Evolutionary conservation across 2,329 filamentous ascomycete species (phyloP).

Genomic region (Penicillium nordicum): DNA sequence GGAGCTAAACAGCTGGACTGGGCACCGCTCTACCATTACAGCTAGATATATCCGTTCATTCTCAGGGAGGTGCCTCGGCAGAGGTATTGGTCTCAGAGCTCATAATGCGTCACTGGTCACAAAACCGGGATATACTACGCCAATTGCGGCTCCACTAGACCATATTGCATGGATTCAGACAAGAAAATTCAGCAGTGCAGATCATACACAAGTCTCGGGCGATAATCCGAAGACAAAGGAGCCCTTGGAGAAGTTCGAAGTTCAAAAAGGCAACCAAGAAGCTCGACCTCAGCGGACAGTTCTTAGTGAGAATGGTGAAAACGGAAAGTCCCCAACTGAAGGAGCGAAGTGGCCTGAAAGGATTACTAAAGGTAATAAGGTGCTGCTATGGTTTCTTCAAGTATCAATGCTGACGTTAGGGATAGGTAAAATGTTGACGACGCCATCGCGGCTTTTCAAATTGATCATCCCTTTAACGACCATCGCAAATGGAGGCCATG

Average conservation of each 20-base stretch:
- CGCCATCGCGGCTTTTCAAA: conserved; percentile 75
- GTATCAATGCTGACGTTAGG: conserved; percentile 3
- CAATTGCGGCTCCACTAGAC: background rate
- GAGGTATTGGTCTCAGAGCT: background rate
- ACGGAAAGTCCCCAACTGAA: background rate
- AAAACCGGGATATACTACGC: background rate
- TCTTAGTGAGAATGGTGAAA: conserved; percentile 29
- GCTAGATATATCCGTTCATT: background rate
- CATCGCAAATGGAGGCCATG: conserved; percentile 55
- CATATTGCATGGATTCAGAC: conserved; percentile 5
- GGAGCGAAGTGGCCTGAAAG: conserved; percentile 27
- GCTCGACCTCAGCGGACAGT: conserved; percentile 27
- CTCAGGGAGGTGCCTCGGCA: background rate
- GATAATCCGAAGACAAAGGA: conserved; percentile 37
- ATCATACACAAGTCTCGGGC: conserved; percentile 14
- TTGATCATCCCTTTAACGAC: conserved; percentile 72
- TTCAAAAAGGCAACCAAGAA: conserved; percentile 30
- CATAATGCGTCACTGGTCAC: background rate
- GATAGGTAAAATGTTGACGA: conserved; percentile 72
- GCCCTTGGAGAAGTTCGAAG: conserved; percentile 36
- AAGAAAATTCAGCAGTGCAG: conserved; percentile 16
- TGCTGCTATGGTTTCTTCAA: background rate
- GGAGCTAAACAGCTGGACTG: background rate
- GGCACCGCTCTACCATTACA: background rate
- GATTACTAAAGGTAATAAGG: conserved; percentile 60